A percentile compares a stretch with the other conserved stretches of the same genome.
Conservation (phyloP, 1,284 basidiomycete species). For the Moniliophthora roreri region DNA sequence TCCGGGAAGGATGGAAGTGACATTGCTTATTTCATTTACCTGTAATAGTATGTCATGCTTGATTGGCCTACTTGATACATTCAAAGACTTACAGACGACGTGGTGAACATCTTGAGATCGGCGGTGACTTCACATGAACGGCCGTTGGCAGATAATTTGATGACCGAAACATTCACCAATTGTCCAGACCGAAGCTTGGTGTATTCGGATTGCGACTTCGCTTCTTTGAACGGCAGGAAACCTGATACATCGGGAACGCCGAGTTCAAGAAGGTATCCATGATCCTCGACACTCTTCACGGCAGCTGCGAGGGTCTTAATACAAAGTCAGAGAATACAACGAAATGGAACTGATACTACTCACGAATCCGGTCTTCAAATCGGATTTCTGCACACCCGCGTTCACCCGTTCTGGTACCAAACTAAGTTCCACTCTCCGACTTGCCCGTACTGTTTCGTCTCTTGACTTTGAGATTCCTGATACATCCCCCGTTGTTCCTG, state of each 20-base stretch:
- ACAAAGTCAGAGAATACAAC: slow-evolving; percentile 13
- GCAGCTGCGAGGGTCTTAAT: slow-evolving; percentile 71
- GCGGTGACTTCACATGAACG: slow-evolving; percentile 66
- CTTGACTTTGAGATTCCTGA: slow-evolving; percentile 57
- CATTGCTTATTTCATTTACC: slow-evolving; percentile 77
- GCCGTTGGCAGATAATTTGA: slow-evolving; percentile 67
- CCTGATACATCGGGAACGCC: slow-evolving; percentile 78
- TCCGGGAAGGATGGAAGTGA: slow-evolving; percentile 86
- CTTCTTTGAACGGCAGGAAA: slow-evolving; percentile 77
- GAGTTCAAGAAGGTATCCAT: slow-evolving; percentile 90
- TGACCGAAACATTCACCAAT: slow-evolving; percentile 63
- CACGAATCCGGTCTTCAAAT: slow-evolving; percentile 79
- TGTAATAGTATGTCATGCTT: too few species aligned
- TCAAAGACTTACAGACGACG: slow-evolving; percentile 48
- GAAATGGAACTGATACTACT: slow-evolving; percentile 25
- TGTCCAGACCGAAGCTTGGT: slow-evolving; percentile 62
- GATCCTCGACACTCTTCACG: slow-evolving; percentile 89
- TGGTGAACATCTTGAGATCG: slow-evolving; percentile 44
- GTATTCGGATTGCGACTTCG: slow-evolving; percentile 38
- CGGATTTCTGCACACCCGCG: slow-evolving; percentile 74
- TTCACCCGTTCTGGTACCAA: slow-evolving; percentile 88
- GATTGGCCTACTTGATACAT: slow-evolving; percentile 23
- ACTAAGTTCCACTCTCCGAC: slow-evolving; percentile 85
- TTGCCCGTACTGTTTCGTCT: slow-evolving; percentile 66
- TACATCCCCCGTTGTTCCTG: slow-evolving; percentile 55